Conservation (phyloP, 345 rosid species). For the Viola odorata region DNA sequence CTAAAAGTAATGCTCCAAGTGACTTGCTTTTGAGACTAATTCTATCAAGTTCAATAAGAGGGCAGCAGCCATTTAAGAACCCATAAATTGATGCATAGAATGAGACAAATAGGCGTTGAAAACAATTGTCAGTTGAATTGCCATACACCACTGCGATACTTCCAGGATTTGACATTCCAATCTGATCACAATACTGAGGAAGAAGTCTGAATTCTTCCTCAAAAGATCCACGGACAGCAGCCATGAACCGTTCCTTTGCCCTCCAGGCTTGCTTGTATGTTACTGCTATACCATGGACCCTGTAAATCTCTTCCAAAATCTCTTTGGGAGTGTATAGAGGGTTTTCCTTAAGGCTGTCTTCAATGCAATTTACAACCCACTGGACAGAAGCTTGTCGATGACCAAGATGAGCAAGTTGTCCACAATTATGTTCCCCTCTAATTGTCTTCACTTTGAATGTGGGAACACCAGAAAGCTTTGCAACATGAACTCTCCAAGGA, state of each 20-base stretch:
- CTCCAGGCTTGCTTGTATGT: constrained; percentile 99
- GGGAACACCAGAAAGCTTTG: constrained; percentile 96
- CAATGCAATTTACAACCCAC: constrained; percentile 87
- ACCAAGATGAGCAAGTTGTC: constrained; percentile 86
- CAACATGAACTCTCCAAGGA: constrained; percentile 96
- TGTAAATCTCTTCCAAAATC: constrained; percentile 91
- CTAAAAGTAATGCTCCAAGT: constrained; percentile 20
- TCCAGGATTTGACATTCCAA: constrained; percentile 19
- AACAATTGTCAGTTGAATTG: constrained; percentile 11
- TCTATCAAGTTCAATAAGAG: constrained; percentile 15
- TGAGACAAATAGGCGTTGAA: constrained; percentile 20
- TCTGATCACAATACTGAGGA: constrained; percentile 20
- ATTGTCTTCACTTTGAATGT: constrained; percentile 86
- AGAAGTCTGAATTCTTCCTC: constrained; percentile 18
- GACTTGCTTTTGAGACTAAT: constrained; percentile 33
- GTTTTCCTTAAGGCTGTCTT: constrained; percentile 74
- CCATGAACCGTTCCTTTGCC: constrained; percentile 53
- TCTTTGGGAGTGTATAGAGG: constrained; percentile 93
- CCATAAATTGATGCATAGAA: constrained; percentile 26
- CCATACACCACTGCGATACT: constrained; percentile 22
- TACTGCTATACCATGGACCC: constrained; percentile 77
- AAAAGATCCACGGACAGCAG: constrained; percentile 16
- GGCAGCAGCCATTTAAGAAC: constrained; percentile 20
- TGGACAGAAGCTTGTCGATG: constrained; percentile 98
- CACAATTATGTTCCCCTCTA: constrained; percentile 70